Evolutionary conservation across 805 yeast species (phyloP), one percentile per base, ranked within the genome.

Genomic region (Peterozyma toletana): DNA sequence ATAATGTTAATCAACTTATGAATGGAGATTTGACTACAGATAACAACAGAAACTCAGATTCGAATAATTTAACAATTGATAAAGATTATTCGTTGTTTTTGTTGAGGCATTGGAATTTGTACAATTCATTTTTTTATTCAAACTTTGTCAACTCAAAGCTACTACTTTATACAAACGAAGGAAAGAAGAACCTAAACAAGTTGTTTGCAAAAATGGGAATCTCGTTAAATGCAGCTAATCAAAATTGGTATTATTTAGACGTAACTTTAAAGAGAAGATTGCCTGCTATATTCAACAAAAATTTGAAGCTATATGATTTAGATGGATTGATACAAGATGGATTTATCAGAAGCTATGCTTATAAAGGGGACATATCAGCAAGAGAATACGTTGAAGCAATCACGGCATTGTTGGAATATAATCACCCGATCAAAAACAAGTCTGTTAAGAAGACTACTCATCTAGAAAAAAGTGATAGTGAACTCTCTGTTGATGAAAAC

Each of bases 131-230:
- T 62, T 77, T 79, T 56, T 93, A 90, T 58, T 87, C 96, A n/a
- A 82, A 88, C 48, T 91, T 83, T 55, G 89, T 91, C 31, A 87
- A 90, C 55, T 85, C 98, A 11, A 86, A 89, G 58, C 66, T 93
- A 45, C 80, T 80, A 45, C 66, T 93, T 34, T 93, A 96, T 93
- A 83, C 90, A 30, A 96, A 87, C 55, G 90, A 85, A 46, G 99
- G 99, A 5, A 76, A 83, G 51, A 88, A 86, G 57, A 76, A 80
- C 50, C 67, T 93, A 41, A 95, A 90, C 58, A 88, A 89, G 53
- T 73, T 93, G 77, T 87, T 93, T 66, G 99, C 99, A 1, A 78
- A 85, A 53, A 93, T 95, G 96, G 99, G 99, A 7, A 83, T 93
- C 5, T 83, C 96, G 0, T 68, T 93, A 39, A 83, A 79, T 5